Evolutionary conservation across 1,284 basidiomycete genomes (phyloP).

Genomic region (Bjerkandera adusta): DNA sequence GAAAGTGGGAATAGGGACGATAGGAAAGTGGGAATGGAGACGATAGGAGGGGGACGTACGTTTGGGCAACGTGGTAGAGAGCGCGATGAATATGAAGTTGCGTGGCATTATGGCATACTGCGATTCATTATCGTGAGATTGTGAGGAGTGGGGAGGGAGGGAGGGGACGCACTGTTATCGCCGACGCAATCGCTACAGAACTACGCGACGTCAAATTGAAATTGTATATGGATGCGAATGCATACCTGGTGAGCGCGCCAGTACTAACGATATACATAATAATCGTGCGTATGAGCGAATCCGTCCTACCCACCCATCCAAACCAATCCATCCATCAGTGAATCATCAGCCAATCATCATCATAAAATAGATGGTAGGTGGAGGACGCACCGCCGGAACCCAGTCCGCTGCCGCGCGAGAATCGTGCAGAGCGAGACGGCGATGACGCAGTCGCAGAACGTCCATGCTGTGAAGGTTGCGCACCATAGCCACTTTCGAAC

Average conservation of each 20-base stretch:
- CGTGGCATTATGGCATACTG: too few species aligned
- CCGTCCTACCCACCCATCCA: neutral
- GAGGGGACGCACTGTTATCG: conserved; percentile 5
- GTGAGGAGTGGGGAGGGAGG: too few species aligned
- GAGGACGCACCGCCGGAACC: neutral
- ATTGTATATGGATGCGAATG: too few species aligned
- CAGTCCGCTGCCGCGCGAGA: neutral
- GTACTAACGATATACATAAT: conserved; percentile 7
- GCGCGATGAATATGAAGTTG: too few species aligned
- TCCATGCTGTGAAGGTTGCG: neutral
- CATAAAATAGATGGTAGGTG: neutral
- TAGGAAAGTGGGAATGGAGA: too few species aligned
- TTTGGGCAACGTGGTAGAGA: too few species aligned
- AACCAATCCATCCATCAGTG: neutral
- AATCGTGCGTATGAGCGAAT: conserved; percentile 3
- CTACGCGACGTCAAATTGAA: too few species aligned
- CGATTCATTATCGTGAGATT: too few species aligned
- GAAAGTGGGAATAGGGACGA: too few species aligned
- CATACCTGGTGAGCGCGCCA: conserved; percentile 6
- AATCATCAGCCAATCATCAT: too few species aligned
- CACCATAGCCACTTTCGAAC: conserved; percentile 9
- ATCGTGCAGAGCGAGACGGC: neutral
- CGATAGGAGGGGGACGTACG: too few species aligned
- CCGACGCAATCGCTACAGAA: conserved; percentile 1
- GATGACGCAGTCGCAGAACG: conserved; percentile 6